Base-by-base conservation (phyloP, 2,329 filamentous ascomycete genomes). In the Diplodia mutila region DNA sequence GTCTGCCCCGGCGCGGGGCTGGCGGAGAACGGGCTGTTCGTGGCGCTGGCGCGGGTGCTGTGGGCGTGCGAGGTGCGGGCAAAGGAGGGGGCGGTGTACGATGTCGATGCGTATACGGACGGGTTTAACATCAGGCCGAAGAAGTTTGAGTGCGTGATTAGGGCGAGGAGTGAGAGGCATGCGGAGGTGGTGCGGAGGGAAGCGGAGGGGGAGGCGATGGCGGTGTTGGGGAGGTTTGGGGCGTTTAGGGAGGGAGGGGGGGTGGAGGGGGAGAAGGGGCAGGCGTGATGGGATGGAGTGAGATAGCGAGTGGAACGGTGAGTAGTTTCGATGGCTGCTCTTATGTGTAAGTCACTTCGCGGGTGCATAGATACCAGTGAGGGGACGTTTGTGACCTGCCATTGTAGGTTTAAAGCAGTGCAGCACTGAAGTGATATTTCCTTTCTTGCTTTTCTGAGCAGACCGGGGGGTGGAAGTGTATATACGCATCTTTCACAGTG, bases 51-150 rank as follows among this genome's bases (percentile, higher is more conserved):
- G 4, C 77, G 76, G 71, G 70, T 77, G 9, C 49, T 76, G 12
- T 75, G 78, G 78, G 76, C 74, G 0, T 79, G 77, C 61, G 74
- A 80, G 48, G 75, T 81, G 34, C 16, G 65, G 67, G 73, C 75
- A 0, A 69, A 72, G 4, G 70, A 75, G 37, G 78, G 76, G 3
- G 57, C 1, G 5, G 53, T 59, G 49, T 80, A 81, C 66, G 78
- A 80, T 64, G 78, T 73, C 14, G 79, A 80, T 69, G 76, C 74
- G 16, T 81, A 80, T 61, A 81, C 78, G 2, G 78, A 81, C 23
- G 79, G 78, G 2, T 80, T 80, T 65, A 80, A 80, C 63, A 80
- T 80, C 25, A 69, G 79, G 46, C 79, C 79, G 18, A 69, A 71
- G 71, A 73, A 71, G 57, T 80, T 80, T 64, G 72, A 74, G 66